Base-by-base conservation (phyloP, 2,329 filamentous ascomycete species). In the Penicillium freii region DNA sequence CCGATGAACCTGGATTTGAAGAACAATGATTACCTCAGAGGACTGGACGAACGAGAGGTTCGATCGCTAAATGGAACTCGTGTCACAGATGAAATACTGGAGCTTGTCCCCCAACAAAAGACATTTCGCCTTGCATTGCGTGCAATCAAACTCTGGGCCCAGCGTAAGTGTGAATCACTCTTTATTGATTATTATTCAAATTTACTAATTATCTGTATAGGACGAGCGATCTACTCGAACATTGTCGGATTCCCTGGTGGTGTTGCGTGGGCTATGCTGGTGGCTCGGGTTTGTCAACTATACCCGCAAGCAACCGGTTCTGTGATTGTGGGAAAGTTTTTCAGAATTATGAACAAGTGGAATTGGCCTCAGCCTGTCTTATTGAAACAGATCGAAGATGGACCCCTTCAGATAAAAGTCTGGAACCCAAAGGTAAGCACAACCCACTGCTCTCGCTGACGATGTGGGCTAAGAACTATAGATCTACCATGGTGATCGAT, bases 201-300 rank as follows among this genome's bases (percentile, higher is more conserved):
- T 38, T 42, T 11, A 19, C 17, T 51, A 23, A 42, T 39, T 54
- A 25, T 56, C 9, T 33, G 19, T 33, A 55, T 19, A 82, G 78
- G 88, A 51, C 89, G 93, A 60, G 94, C 90, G 25, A 91, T 97
- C 47, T 97, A 97, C 71, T 91, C 91, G 62, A 97, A 97, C 69
- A 92, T 97, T 62, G 92, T 96, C 75, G 94, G 94, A 27, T 99
- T 94, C 66, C 94, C 94, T 2, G 94, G 94, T 66, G 94, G 94
- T 76, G 92, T 99, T 40, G 94, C 94, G 5, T 99, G 93, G 91
- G 94, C 93, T 13, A 97, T 99, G 89, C 84, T 99, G 69, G 92
- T 97, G 29, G 94, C 94, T 51, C 85, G 94, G 62, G 90, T 97
- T 42, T 97, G 94, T 74, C 94, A 99, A 75, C 83, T 99, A 17